Evolutionary conservation across 1,284 basidiomycete genomes (phyloP).

Genomic region (Nidula niveotomentosa): DNA sequence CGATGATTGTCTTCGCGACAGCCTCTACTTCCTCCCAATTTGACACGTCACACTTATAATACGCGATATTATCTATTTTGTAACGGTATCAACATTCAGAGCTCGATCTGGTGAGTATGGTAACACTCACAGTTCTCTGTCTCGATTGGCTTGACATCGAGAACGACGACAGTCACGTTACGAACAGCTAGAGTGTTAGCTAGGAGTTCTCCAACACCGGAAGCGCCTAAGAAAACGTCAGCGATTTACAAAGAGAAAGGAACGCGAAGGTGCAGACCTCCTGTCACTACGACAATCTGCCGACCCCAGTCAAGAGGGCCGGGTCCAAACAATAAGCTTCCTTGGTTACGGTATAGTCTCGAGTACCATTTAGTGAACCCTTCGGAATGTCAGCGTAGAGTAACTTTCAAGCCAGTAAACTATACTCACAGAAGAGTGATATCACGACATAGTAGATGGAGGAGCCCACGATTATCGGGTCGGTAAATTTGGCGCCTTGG

Average conservation of each 20-base stretch:
- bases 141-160: constrained; percentile 77
- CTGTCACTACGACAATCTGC: constrained; percentile 87
- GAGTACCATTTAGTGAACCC: constrained; percentile 73
- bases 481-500: constrained; percentile 55
- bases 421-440: constrained; percentile 63
- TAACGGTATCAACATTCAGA: too few species aligned
- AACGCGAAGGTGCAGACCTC: constrained; percentile 52
- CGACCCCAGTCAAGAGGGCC: constrained; percentile 75
- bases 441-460: constrained; percentile 54
- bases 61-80: constrained; percentile 69
- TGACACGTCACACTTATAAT: constrained; percentile 89
- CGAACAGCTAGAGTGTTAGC: constrained; percentile 82
- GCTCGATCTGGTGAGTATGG: too few species aligned
- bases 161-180: constrained; percentile 81
- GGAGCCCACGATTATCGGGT: constrained; percentile 50
- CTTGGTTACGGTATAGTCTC: constrained; percentile 71
- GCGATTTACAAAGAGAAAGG: not conserved
- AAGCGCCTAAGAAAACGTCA: constrained; percentile 58
- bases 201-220: constrained; percentile 85
- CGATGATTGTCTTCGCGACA: constrained; percentile 66
- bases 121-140: constrained; percentile 68
- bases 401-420: not conserved
- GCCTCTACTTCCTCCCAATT: constrained; percentile 79
- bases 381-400: constrained; percentile 22
- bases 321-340: constrained; percentile 59